Conservation (phyloP, 139 green algal species). For the Edaphochlamys debaryana region DNA sequence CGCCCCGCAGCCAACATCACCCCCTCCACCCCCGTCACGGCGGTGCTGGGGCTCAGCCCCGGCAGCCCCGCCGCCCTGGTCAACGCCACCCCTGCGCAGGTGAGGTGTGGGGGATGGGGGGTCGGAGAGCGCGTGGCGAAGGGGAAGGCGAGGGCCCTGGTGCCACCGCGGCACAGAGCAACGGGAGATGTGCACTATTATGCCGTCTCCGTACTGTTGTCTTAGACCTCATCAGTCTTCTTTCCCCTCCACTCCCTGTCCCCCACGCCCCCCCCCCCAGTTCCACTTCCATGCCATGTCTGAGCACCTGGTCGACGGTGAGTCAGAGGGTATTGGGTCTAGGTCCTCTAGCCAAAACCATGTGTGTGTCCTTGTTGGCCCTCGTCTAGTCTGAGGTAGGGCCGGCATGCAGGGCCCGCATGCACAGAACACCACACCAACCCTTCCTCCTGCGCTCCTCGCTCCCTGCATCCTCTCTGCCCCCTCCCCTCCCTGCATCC, state of each 20-base stretch:
- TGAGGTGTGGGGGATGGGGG: no score
- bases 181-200: no score
- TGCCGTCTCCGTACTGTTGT: no score
- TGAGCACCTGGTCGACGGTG: background rate
- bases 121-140: no score
- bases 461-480: no score
- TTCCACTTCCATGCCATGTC: slow-evolving; percentile 37
- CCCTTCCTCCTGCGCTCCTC: background rate
- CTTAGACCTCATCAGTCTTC: no score
- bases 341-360: no score
- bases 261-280: no score
- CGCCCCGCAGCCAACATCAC: background rate
- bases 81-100: background rate
- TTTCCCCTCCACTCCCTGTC: background rate
- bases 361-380: background rate
- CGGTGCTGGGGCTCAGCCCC: background rate
- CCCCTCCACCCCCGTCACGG: background rate
- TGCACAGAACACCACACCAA: no score
- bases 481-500: background rate
- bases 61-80: background rate
- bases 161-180: background rate
- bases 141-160: background rate
- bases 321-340: no score
- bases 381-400: background rate
- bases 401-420: no score